phyloP scores from a whole-genome alignment of 2,329 filamentous ascomycete species.

The Diaporthe vaccinii region DNA sequence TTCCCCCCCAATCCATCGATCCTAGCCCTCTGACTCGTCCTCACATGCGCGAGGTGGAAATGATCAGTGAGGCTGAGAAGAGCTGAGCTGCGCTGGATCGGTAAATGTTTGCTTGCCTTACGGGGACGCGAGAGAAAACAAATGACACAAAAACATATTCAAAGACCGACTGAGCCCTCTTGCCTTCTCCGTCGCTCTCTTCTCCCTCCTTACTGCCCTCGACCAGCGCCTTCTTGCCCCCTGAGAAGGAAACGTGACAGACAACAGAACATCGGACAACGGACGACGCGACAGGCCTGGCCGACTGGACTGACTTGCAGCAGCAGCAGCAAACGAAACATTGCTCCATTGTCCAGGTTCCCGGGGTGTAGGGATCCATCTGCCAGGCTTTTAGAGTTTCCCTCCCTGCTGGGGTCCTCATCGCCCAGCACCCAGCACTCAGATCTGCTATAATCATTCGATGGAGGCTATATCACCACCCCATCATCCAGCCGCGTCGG shows the following conservation, averaged over 20 bases:
- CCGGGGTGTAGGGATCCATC: conserved; percentile 28
- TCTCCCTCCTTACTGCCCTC: background rate
- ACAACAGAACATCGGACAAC: background rate
- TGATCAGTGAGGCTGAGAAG: conserved; percentile 32
- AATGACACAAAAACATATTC: background rate
- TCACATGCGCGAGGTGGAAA: conserved; percentile 8
- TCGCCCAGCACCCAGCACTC: background rate
- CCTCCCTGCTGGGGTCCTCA: background rate
- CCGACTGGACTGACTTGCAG: background rate
- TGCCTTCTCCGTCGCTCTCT: background rate
- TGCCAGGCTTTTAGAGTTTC: conserved; percentile 10
- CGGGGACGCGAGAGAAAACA: background rate
- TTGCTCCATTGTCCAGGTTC: conserved; percentile 2
- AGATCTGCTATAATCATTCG: background rate
- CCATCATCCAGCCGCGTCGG: background rate
- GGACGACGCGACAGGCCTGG: background rate
- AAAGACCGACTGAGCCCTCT: background rate
- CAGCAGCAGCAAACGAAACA: conserved; percentile 2
- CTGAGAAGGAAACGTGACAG: background rate
- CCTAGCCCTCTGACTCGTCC: conserved; percentile 10
- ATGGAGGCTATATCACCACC: conserved; percentile 30
- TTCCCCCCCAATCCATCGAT: conserved; percentile 10
- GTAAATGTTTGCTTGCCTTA: conserved; percentile 22
- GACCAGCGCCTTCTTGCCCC: background rate
- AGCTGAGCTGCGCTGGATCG: conserved; percentile 31